Evolutionary conservation across 1,284 basidiomycete species (phyloP), one percentile per base, ranked within the genome.

Genomic region (Cryptococcus hybrid): DNA sequence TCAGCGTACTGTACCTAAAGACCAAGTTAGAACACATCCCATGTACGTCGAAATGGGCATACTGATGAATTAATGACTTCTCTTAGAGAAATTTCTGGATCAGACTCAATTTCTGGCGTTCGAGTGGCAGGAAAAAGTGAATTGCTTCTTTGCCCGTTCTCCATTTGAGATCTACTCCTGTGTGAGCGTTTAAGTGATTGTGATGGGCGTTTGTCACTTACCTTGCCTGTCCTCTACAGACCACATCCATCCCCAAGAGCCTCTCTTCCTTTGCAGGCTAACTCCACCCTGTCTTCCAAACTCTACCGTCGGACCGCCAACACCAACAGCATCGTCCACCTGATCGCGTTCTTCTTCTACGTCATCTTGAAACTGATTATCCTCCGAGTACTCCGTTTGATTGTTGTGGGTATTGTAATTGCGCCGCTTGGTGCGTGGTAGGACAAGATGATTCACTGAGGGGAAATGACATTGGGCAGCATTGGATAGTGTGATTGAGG

Each of bases 231-330:
- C 44, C 13, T 60, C 58, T 12, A 30, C 38, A 3, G 51, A 55
- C 70, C 64, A 67, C 5, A 13, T 49, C 67, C 64, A 69, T 12
- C 48, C 43, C 68, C 70, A 69, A 37, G 51, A 52, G 9, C 62
- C 63, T 13, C 47, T 51, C 5, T 40, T 38, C 46, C 48, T 49
- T 7, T 60, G 52, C 30, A 72, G 42, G 36, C 55, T 54, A 3
- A 57, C 64, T 3, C 57, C 61, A 30, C 68, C 70, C 8, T n/a
- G 15, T 44, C 58, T 55, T n/a, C 70, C 70, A 50, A 66, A 61
- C 43, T 65, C 68, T 9, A 70, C 42, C 13, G 54, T 39, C 6
- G 56, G 49, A 1, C 66, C 69, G 0, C 65, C 63, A 0, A 62
- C 46, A 5, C 57, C 57, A 1, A 56, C 56, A 2, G 34, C 35